These are phyloP conservation scores for Parasarocladium wereldwijsianum DNA, from an alignment of 2,329 filamentous ascomycete genomes.

Conservation along the genomic window DNA sequence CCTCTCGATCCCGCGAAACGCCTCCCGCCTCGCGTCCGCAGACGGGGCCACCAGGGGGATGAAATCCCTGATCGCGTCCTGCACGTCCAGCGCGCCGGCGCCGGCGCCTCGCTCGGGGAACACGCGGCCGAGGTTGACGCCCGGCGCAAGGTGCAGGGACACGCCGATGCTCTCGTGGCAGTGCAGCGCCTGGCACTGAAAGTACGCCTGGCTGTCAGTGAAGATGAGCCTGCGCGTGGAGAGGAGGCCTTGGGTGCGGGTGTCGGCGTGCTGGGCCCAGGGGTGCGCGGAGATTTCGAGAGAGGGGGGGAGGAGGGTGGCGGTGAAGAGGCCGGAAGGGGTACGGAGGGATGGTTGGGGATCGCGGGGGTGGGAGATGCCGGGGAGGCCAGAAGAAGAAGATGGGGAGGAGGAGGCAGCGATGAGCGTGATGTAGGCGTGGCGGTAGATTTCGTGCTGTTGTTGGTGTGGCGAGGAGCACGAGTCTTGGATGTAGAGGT, in stretches of 20 bases:
- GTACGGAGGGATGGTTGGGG: conserved; percentile 20
- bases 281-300: conserved; percentile 18
- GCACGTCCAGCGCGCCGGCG: conserved; percentile 12
- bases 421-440: conserved; percentile 19
- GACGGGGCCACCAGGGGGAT: conserved; percentile 13
- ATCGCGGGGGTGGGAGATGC: conserved; percentile 17
- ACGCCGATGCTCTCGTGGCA: conserved; percentile 21
- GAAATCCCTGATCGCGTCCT: conserved; percentile 16
- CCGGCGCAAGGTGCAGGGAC: conserved; percentile 16
- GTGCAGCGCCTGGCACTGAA: conserved; percentile 21
- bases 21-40: conserved; percentile 17
- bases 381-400: conserved; percentile 18
- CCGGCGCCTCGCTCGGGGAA: conserved; percentile 8
- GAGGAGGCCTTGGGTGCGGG: conserved; percentile 21
- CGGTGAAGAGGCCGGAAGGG: conserved; percentile 18
- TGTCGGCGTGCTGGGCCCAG: conserved; percentile 21
- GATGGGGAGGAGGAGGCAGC: conserved; percentile 18
- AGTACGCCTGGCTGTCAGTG: conserved; percentile 22
- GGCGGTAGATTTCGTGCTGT: conserved; percentile 17
- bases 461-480: conserved; percentile 18
- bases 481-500: conserved; percentile 23
- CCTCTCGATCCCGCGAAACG: conserved; percentile 12
- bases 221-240: conserved; percentile 20
- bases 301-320: conserved; percentile 20
- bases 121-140: conserved; percentile 7